Conservation (phyloP, 2,329 filamentous ascomycete genomes). For the Penicillium corylophilum region DNA sequence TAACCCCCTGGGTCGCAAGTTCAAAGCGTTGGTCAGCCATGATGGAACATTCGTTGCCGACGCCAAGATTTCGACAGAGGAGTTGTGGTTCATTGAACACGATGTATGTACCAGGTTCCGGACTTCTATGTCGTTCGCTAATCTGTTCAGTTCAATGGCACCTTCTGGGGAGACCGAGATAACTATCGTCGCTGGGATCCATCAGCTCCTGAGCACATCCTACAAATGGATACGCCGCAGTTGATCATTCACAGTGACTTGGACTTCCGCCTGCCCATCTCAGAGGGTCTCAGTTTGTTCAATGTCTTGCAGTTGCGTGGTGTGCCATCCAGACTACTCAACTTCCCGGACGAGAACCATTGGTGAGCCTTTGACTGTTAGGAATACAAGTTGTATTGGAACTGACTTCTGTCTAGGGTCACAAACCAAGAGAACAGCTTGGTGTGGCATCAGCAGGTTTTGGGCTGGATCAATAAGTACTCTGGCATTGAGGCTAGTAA, state of each 20-base stretch:
- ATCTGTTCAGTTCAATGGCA: slow-evolving; percentile 44
- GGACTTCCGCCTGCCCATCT: slow-evolving; percentile 80
- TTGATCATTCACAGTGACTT: slow-evolving; percentile 82
- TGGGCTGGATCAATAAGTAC: slow-evolving; percentile 67
- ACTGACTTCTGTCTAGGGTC: slow-evolving; percentile 54
- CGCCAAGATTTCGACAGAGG: slow-evolving; percentile 51
- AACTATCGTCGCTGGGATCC: slow-evolving; percentile 71
- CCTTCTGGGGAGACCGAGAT: slow-evolving; percentile 55
- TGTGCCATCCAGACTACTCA: slow-evolving; percentile 72
- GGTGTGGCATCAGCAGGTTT: slow-evolving; percentile 80
- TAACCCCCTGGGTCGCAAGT: slow-evolving; percentile 74
- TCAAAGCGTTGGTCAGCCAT: slow-evolving; percentile 85
- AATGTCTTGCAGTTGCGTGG: slow-evolving; percentile 73
- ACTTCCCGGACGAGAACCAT: slow-evolving; percentile 74
- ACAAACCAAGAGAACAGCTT: slow-evolving; percentile 84
- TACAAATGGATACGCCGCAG: slow-evolving; percentile 76
- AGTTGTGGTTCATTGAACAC: slow-evolving; percentile 54
- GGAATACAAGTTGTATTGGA: background rate
- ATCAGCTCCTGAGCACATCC: slow-evolving; percentile 52
- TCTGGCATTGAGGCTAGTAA: slow-evolving; percentile 35
- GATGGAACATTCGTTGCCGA: slow-evolving; percentile 75
- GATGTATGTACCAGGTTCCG: slow-evolving; percentile 29
- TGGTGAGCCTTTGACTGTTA: slow-evolving; percentile 37
- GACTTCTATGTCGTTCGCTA: background rate
- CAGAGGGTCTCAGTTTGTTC: slow-evolving; percentile 77